Evolutionary conservation across 1,284 basidiomycete species (phyloP), one percentile per base, ranked within the genome.

Genomic region (Erythrobasidium hasegawianum): DNA sequence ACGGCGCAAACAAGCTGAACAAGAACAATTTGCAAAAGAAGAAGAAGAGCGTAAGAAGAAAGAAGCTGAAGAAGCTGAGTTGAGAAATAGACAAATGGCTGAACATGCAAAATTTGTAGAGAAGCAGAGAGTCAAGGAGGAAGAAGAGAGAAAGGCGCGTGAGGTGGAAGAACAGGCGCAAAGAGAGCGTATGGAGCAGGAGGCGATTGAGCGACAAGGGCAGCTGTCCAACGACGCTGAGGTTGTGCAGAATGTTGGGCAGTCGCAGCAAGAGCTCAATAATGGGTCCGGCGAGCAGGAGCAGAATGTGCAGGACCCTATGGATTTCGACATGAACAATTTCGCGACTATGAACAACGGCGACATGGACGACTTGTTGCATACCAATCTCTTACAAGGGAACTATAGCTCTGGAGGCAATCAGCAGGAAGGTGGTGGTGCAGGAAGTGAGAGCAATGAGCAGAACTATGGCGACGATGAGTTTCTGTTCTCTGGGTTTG

Each of bases 1-100:
- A 20, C 54, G 56, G 2, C 24, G 56, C 10, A 38, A 57, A 22
- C 55, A 57, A 38, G 24, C 50, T 18, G 62, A 65, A 45, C 50
- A 57, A 26, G 50, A 64, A 57, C 33, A 40, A 26, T 29, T 24
- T 11, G 61, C 61, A 10, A 64, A 64, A 40, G 56, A 58, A 20
- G 62, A 65, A 33, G 62, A 65, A 38, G 62, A 65, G 55, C 55
- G 62, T n/a, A 49, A 49, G 47, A 47, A 40, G 24, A 41, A 56
- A n/a, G 55, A 57, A 29, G n/a, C 14, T 1, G 11, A 20, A 4
- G 62, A 65, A 24, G 61, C 52, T 24, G 61, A 64, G 20, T 8
- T 18, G 43, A 16, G 22, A 20, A 16, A 9, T 8, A 16, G 8
- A 20, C 50, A 26, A 14, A 41, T 45, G 24, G 61, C 59, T 59